Percentiles rank a stretch among this genome's conserved stretches.
Evolutionary conservation across 2,329 filamentous ascomycete genomes (phyloP).

Genomic region (Apiospora kogelbergensis): DNA sequence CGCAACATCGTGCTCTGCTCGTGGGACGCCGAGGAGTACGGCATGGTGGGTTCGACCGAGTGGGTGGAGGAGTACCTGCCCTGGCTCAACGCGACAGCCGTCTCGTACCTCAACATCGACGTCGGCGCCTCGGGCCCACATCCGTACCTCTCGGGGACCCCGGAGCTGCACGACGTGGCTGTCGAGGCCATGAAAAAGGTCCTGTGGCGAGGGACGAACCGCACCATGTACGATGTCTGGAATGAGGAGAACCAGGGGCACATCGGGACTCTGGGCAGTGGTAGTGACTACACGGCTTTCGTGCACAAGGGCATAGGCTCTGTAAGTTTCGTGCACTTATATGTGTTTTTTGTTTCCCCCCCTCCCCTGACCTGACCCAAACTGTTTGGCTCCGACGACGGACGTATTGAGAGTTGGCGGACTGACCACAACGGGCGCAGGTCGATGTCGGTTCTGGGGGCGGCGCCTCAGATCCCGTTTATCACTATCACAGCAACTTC

Average conservation of each 20-base stretch:
- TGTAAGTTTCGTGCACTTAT: constrained; percentile 26
- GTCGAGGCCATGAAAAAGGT: constrained; percentile 61
- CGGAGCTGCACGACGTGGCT: constrained; percentile 66
- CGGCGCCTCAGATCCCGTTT: constrained; percentile 52
- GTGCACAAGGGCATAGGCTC: constrained; percentile 52
- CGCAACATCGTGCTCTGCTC: constrained; percentile 75
- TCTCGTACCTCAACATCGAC: constrained; percentile 82
- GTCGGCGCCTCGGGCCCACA: constrained; percentile 60
- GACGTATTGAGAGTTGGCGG: too few relatives aligned
- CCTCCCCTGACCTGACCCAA: too few relatives aligned
- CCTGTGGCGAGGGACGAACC: constrained; percentile 53
- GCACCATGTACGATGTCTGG: constrained; percentile 43
- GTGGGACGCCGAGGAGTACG: constrained; percentile 78
- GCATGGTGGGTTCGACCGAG: constrained; percentile 76
- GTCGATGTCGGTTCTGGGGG: constrained; percentile 56
- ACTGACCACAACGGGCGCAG: constrained; percentile 30
- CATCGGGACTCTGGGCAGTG: constrained; percentile 61
- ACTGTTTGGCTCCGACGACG: constrained; percentile 27
- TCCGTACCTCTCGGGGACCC: constrained; percentile 60
- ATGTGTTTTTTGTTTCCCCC: too few relatives aligned
- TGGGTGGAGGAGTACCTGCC: constrained; percentile 83
- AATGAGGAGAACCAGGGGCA: constrained; percentile 40
- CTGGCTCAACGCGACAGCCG: constrained; percentile 69
- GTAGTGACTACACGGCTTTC: constrained; percentile 68
- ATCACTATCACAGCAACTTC: constrained; percentile 83